These are phyloP conservation scores for Agapanthus africanus DNA, from an alignment of 106 monocot genomes.

Conservation along the genomic window DNA sequence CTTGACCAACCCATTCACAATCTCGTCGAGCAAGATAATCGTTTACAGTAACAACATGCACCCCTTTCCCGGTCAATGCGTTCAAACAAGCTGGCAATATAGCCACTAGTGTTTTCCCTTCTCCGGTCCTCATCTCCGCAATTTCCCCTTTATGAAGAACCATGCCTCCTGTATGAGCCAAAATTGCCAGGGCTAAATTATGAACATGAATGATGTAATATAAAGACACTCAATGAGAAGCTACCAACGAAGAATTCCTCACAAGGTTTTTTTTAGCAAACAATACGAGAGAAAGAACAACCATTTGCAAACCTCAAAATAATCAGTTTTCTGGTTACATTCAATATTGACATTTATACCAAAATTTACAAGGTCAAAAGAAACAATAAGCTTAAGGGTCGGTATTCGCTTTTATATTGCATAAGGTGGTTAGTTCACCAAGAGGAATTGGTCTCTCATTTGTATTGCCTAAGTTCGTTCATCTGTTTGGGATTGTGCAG, in stretches of 20 bases:
- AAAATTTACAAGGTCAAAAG: neutral
- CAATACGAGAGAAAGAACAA: neutral
- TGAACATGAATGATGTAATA: neutral
- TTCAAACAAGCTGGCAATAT: slow-evolving; percentile 89
- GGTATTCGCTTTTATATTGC: neutral
- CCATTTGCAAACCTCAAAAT: neutral
- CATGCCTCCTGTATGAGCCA: slow-evolving; percentile 61
- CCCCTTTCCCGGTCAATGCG: slow-evolving; percentile 91
- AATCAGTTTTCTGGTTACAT: neutral
- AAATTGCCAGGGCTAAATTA: slow-evolving; percentile 3
- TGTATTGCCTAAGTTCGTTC: neutral
- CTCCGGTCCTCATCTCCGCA: slow-evolving; percentile 97
- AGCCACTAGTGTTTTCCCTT: slow-evolving; percentile 98
- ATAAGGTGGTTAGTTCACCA: neutral
- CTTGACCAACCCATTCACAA: slow-evolving; percentile 99
- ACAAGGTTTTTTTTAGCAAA: slow-evolving; percentile 3
- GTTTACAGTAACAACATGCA: slow-evolving; percentile 97
- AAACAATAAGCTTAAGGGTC: neutral
- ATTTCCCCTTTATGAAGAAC: slow-evolving; percentile 99
- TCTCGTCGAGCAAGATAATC: slow-evolving; percentile 86
- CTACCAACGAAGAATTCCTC: neutral
- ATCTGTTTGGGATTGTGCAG: no score
- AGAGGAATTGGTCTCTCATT: neutral
- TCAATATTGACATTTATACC: neutral
- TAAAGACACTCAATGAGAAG: neutral